Conservation (phyloP, 495 filamentous ascomycete genomes). For the Penicillium antarcticum region DNA sequence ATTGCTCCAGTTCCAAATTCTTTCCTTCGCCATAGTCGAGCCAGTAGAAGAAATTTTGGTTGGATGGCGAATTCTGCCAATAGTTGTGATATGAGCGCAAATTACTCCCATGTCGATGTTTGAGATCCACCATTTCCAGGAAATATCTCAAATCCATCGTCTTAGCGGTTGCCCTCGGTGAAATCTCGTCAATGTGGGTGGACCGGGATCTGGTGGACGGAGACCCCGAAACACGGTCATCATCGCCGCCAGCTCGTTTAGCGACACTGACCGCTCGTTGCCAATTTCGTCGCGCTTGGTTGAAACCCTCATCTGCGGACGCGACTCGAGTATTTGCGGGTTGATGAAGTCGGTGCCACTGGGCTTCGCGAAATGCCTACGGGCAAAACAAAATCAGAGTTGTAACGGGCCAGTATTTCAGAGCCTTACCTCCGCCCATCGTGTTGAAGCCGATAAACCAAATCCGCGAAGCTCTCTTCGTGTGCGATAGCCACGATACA, state of each 20-base stretch:
- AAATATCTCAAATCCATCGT: constrained; percentile 90
- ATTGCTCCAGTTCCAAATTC: constrained; percentile 52
- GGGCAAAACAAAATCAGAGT: not conserved
- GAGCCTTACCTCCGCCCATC: constrained; percentile 59
- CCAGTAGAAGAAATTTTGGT: constrained; percentile 95
- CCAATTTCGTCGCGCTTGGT: constrained; percentile 67
- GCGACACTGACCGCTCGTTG: constrained; percentile 67
- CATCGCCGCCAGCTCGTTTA: constrained; percentile 62
- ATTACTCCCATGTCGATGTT: constrained; percentile 86
- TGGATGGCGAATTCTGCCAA: constrained; percentile 74
- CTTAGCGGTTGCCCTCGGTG: constrained; percentile 54
- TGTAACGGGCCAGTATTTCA: not conserved
- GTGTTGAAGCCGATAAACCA: constrained; percentile 59
- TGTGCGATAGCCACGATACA: constrained; percentile 67
- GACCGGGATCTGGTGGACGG: constrained; percentile 24
- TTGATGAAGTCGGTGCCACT: constrained; percentile 17
- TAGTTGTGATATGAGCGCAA: constrained; percentile 77
- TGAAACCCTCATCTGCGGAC: constrained; percentile 14
- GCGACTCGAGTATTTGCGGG: constrained; percentile 36
- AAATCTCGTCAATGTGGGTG: constrained; percentile 23
- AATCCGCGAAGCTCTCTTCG: constrained; percentile 63
- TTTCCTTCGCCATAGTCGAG: constrained; percentile 79
- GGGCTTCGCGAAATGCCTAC: constrained; percentile 60
- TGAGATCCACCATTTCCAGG: constrained; percentile 87
- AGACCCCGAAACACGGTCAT: constrained; percentile 29